A percentile compares a stretch with the other conserved stretches of the same genome.
These are phyloP conservation scores for Lactarius evosmus DNA, from an alignment of 768 basidiomycete genomes.

Conservation along the genomic window DNA sequence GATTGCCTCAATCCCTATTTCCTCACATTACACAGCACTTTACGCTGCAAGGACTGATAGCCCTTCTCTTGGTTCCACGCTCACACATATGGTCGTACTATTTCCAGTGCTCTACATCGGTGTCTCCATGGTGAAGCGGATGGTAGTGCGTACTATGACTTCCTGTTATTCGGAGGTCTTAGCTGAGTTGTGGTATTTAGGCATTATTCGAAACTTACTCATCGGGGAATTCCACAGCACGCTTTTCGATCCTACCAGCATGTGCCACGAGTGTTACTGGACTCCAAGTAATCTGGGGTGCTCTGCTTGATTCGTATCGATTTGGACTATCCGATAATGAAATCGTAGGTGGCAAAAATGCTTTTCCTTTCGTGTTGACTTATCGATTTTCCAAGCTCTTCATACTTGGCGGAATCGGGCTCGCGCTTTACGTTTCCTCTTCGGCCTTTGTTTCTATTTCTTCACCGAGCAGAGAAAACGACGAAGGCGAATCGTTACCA, in stretches of 20 bases:
- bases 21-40: conserved; percentile 64
- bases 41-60: conserved; percentile 53
- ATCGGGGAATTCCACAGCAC: conserved; percentile 19
- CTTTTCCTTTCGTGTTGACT: conserved; percentile 7
- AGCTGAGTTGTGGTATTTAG: conserved; percentile 8
- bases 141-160: conserved; percentile 37
- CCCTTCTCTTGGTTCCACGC: conserved; percentile 54
- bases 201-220: conserved; percentile 14
- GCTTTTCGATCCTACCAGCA: conserved; percentile 23
- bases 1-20: conserved; percentile 49
- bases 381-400: conserved; percentile 21
- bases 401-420: conserved; percentile 21
- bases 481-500: background rate
- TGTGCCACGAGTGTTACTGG: conserved; percentile 27
- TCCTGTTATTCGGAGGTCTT: background rate
- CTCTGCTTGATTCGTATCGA: conserved; percentile 11
- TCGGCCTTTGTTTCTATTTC: background rate
- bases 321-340: conserved; percentile 26
- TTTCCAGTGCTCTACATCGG: conserved; percentile 55
- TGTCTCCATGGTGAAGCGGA: conserved; percentile 43
- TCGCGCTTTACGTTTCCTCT: conserved; percentile 24
- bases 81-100: conserved; percentile 55
- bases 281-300: conserved; percentile 19
- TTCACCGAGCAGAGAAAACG: background rate
- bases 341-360: conserved; percentile 18